Evolutionary conservation across 2,329 filamentous ascomycete genomes (phyloP), one percentile per base, ranked within the genome.

Genomic region (Byssoonygena ceratinophila): DNA sequence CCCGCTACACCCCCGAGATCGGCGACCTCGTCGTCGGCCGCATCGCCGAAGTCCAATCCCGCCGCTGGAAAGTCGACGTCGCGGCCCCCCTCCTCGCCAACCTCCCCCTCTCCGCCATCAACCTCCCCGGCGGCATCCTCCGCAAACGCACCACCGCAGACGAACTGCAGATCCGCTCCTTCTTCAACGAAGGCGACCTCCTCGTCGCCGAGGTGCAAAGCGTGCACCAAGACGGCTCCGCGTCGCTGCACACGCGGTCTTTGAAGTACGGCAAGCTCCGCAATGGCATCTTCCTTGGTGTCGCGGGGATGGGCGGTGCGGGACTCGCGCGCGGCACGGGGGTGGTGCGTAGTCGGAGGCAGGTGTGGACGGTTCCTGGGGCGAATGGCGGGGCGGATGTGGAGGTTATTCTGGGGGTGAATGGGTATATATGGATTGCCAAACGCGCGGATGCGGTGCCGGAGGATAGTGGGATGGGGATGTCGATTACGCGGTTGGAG

Each of bases 161-260:
- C 68, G 92, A 97, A 74, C 77, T 98, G 62, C 92, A 97, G 71
- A 97, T 98, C 69, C 82, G 92, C 47, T 87, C 83, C n/a, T 98
- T 96, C 71, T 97, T 98, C 72, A 83, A 85, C 51, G 92, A 98
- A 70, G 92, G 92, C 11, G 92, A 98, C 66, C 73, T 98, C 49
- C 74, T 98, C 14, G 87, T 97, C 16, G 92, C 92, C 1, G 92
- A 98, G 72, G 92, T 98, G 51, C 92, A 98, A 76, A 81, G 81
- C 60, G 75, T 98, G 51, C 87, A 89, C 67, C 78, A 82, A 54
- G 91, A 97, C 69, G 91, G 90, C 54, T 84, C 81, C 1, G 90
- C 92, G 0, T 84, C 83, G 54, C 74, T 98, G 64, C 92, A 98
- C 72, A 97, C 92, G 7, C 81, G 92, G 55, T 86, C 81, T 58